phyloP scores from a whole-genome alignment of 495 filamentous ascomycete species.

The Penicillium mononematosum region DNA sequence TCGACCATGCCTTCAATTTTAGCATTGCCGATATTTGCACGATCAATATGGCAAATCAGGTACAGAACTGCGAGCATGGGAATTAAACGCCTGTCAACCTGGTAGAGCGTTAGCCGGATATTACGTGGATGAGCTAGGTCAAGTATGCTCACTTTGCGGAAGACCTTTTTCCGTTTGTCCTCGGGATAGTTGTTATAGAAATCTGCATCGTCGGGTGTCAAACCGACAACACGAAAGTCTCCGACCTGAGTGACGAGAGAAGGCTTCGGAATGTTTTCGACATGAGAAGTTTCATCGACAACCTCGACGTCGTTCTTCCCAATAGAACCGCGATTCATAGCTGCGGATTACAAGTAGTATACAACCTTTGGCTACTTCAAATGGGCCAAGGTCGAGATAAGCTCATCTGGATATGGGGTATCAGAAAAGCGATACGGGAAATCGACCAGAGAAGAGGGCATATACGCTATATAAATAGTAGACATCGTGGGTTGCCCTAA shows the following conservation, averaged over 20 bases:
- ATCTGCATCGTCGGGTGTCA: constrained; percentile 13
- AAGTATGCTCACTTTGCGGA: background rate
- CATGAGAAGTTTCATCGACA: constrained; percentile 12
- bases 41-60: constrained; percentile 51
- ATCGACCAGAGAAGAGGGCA: background rate
- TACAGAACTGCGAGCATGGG: constrained; percentile 45
- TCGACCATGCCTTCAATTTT: constrained; percentile 23
- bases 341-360: background rate
- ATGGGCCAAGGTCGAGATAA: background rate
- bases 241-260: constrained; percentile 12
- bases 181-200: constrained; percentile 10
- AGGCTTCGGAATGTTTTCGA: constrained; percentile 14
- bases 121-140: background rate
- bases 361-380: background rate
- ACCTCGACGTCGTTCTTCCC: constrained; percentile 17
- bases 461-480: background rate
- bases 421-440: background rate
- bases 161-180: constrained; percentile 11
- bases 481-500: background rate
- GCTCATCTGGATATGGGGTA: background rate
- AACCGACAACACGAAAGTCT: constrained; percentile 15
- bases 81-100: constrained; percentile 30
- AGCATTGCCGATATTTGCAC: constrained; percentile 54
- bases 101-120: background rate
- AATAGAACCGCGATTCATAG: constrained; percentile 10